Evolutionary conservation across 768 basidiomycete genomes (phyloP), one percentile per base, ranked within the genome.

Genomic region (Boletus rex-veris): DNA sequence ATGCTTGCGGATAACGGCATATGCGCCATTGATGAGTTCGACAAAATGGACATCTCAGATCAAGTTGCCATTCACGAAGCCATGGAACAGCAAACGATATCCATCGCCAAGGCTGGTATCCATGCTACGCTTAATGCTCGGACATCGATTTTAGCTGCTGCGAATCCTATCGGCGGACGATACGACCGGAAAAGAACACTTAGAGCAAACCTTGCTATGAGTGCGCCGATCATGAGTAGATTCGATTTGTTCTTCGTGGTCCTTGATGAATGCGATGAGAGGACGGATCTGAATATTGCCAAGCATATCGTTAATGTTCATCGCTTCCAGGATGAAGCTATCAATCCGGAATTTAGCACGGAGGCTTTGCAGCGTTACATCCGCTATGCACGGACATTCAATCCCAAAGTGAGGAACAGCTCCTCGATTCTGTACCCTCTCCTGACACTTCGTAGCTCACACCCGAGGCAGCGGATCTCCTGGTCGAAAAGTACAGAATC

Each of bases 1-100:
- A 98, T 99, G 97, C 82, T 99, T 4, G 97, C 97, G 7, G 97
- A 99, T 74, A 98, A 98, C 62, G 97, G 97, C 8, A 98, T 98
- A 68, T 99, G 97, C 67, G 95, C 95, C n/a, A 99, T 99, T 64
- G 97, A 99, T 74, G 97, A 98, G 72, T 99, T 99, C 65, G 97
- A 99, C 81, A 99, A 99, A 74, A 99, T 99, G 97, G 96, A 98
- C 69, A 85, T 98, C 48, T 86, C 91, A 0, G 97, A 98, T 70
- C 97, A 98, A 70, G 93, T 98, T 40, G 97, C 97, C 35, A 98
- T 99, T 63, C 97, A 99, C 78, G 96, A 98, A 79, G 96, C 96
- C 8, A 98, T 98, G 96, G 96, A 98, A 85, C 96, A 98, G 74
- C 95, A 98, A 74, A 98, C 96, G 1, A 98, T 98, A 63, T 97